phyloP scores from a whole-genome alignment of 2,329 filamentous ascomycete genomes.

The Cladosporium sp. region DNA sequence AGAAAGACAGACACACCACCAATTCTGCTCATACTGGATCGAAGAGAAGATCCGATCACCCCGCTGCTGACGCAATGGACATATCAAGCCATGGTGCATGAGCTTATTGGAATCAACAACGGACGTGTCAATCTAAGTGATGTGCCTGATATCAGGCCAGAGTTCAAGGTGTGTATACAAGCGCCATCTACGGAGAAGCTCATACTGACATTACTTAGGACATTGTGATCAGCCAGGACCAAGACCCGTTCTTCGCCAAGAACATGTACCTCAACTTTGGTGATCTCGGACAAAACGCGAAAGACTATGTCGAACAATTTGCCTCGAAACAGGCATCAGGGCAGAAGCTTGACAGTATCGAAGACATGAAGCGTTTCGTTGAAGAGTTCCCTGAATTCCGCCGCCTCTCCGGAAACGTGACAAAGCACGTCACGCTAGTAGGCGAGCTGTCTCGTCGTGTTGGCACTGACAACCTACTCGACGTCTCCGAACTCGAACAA shows the following conservation, averaged over 20 bases:
- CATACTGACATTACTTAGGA: constrained; percentile 52
- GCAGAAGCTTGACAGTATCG: constrained; percentile 93
- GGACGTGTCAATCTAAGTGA: constrained; percentile 87
- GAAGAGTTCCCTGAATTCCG: constrained; percentile 98
- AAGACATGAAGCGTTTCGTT: constrained; percentile 98
- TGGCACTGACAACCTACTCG: constrained; percentile 81
- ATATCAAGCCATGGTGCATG: constrained; percentile 99
- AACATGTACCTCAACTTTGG: constrained; percentile 99
- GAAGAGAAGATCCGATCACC: constrained; percentile 91
- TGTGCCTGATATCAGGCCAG: constrained; percentile 79
- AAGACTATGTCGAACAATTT: constrained; percentile 98
- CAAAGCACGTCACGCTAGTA: constrained; percentile 95
- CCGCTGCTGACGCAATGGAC: constrained; percentile 97
- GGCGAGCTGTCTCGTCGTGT: constrained; percentile 90
- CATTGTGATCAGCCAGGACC: constrained; percentile 92
- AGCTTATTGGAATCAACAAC: constrained; percentile 89
- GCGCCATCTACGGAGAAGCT: not conserved
- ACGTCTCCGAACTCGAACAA: constrained; percentile 96
- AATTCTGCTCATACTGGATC: constrained; percentile 85
- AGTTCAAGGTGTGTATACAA: constrained; percentile 62
- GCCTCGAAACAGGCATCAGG: constrained; percentile 97
- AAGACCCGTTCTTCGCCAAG: constrained; percentile 98
- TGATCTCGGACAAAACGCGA: constrained; percentile 92
- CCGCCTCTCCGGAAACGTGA: constrained; percentile 95
- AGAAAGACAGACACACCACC: constrained; percentile 92